phyloP scores from a whole-genome alignment of 2,329 filamentous ascomycete species.

The Fusarium decemcellulare region DNA sequence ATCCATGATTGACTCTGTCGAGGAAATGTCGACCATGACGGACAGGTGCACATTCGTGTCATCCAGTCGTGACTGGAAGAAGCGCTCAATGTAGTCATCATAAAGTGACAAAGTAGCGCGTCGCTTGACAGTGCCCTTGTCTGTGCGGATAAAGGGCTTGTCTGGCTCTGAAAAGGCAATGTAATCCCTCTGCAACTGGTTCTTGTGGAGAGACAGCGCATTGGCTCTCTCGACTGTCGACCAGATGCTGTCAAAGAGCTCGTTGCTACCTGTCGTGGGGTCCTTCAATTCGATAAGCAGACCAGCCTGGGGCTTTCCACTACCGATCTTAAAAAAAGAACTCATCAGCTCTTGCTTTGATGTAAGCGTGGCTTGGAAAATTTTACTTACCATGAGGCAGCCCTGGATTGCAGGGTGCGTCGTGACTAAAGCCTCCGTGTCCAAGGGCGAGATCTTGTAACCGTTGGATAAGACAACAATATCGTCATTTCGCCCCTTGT shows the following conservation, averaged over 20 bases:
- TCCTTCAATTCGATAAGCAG: conserved; percentile 48
- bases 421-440: conserved; percentile 46
- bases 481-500: conserved; percentile 49
- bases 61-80: conserved; percentile 52
- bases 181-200: conserved; percentile 57
- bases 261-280: conserved; percentile 33
- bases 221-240: conserved; percentile 60
- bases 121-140: conserved; percentile 62
- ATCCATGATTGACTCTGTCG: conserved; percentile 39
- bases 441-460: conserved; percentile 50
- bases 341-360: too few species aligned
- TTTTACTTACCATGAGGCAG: conserved; percentile 43
- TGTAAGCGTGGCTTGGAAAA: too few species aligned
- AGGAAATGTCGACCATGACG: conserved; percentile 40
- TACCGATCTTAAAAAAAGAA: background rate
- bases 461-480: conserved; percentile 50
- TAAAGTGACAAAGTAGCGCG: conserved; percentile 57
- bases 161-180: conserved; percentile 57
- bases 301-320: conserved; percentile 46
- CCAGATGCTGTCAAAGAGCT: conserved; percentile 61
- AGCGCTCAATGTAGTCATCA: conserved; percentile 60
- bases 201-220: conserved; percentile 54
- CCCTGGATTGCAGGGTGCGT: conserved; percentile 46
- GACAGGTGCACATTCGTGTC: too few species aligned
- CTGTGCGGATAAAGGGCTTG: conserved; percentile 60